These are phyloP conservation scores for Penicillium digitatum DNA, from an alignment of 2,329 filamentous ascomycete genomes.

Conservation along the genomic window DNA sequence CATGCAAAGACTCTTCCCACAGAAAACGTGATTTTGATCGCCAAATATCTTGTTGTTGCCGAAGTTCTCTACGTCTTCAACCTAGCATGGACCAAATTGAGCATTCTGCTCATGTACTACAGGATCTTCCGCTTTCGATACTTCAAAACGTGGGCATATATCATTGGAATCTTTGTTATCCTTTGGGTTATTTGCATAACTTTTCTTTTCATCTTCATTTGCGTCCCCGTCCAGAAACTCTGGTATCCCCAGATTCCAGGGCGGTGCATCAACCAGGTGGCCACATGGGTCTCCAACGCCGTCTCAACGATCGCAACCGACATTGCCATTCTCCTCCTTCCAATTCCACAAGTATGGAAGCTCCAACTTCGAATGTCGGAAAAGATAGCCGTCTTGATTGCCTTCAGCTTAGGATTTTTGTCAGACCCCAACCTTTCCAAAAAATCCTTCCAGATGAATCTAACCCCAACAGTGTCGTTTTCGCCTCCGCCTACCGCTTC, in stretches of 20 bases:
- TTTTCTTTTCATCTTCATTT: slow-evolving; percentile 30
- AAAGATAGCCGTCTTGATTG: neutral
- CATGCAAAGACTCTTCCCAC: neutral
- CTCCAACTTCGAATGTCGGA: slow-evolving; percentile 23
- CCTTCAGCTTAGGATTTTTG: neutral
- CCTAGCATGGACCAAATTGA: slow-evolving; percentile 28
- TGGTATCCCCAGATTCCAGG: slow-evolving; percentile 27
- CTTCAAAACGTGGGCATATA: slow-evolving; percentile 29
- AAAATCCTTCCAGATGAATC: neutral
- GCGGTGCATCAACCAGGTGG: slow-evolving; percentile 17
- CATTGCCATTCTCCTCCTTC: slow-evolving; percentile 24
- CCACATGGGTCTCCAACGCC: neutral
- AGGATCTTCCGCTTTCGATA: slow-evolving; percentile 27
- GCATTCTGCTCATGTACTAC: slow-evolving; percentile 30
- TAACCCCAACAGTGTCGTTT: neutral
- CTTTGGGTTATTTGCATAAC: slow-evolving; percentile 29
- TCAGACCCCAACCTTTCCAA: neutral
- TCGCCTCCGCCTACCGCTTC: neutral
- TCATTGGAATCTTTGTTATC: slow-evolving; percentile 25
- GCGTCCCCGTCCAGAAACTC: slow-evolving; percentile 28
- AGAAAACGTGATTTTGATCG: slow-evolving; percentile 15
- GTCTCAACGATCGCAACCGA: slow-evolving; percentile 25
- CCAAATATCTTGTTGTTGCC: slow-evolving; percentile 37
- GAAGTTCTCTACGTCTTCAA: slow-evolving; percentile 41
- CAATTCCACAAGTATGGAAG: slow-evolving; percentile 29